Base-by-base conservation (phyloP, 768 basidiomycete species). In the Thelephora aurantiotincta region DNA sequence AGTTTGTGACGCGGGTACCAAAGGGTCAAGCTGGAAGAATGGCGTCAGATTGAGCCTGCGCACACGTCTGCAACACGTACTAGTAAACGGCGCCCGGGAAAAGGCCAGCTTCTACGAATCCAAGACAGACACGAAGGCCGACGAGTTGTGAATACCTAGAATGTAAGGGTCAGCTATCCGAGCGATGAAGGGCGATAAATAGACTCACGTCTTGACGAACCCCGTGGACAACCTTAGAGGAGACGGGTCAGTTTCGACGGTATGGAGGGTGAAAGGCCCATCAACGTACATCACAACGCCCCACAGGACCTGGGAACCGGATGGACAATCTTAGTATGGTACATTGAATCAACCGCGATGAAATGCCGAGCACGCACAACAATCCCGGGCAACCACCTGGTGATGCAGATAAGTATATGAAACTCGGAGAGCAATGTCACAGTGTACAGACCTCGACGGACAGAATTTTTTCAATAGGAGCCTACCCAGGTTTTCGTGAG, bases 61-160 rank as follows among this genome's bases (percentile, higher is more conserved):
- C 11, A 12, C 1, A n/a, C 6, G 19, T 11, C 30, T 5, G 5
- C 20, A 20, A 6, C 6, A 38, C 51, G 41, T 48, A 82, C 82
- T 81, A 85, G 64, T 82, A 87, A 0, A 74, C 72, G 9, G 84
- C 78, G 20, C 82, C 82, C 9, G 83, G 82, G 59, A 80, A 85
- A 7, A 83, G 57, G 2, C 83, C 81, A 4, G 80, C 77, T 61
- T 86, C 83, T 0, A 78, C 72, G 2, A 80, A 56, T 2, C 82
- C 83, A 0, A 84, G 72, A 49, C 71, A 73, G 4, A 77, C 60
- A 13, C 80, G 71, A 13, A 65, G 68, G 14, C 69, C 78, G 13
- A 80, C 71, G 14, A 82, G 69, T 55, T 81, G 71, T 13, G 70
- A 69, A 55, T 78, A 82, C 26, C 80, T 82, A 52, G 26, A 30